These are phyloP conservation scores for Scenedesmus sp. DNA, from an alignment of 163 green algal species.

Conservation along the genomic window DNA sequence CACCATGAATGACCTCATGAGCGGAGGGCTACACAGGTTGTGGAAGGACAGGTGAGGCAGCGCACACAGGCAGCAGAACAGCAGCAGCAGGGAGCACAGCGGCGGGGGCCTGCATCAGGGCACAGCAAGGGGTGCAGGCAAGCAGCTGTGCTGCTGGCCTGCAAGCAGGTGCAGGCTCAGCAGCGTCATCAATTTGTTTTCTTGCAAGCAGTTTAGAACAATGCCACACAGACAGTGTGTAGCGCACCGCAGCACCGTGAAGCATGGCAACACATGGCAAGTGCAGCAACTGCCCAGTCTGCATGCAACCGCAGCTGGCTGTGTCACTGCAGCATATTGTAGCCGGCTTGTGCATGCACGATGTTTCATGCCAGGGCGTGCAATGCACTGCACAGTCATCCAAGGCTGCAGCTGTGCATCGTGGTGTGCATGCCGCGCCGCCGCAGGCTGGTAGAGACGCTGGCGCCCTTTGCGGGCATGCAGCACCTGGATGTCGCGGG, in stretches of 20 bases:
- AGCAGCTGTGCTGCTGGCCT: neutral
- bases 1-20: constrained; percentile 99
- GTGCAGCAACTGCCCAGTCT: too few species aligned
- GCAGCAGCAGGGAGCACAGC: neutral
- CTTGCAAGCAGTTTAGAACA: neutral
- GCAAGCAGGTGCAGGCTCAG: neutral
- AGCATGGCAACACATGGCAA: too few species aligned
- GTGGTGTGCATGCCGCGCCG: neutral
- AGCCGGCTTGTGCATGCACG: too few species aligned
- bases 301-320: too few species aligned
- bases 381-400: neutral
- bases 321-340: too few species aligned
- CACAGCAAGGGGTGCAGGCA: neutral
- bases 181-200: neutral
- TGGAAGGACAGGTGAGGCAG: constrained; percentile 78
- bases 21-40: constrained; percentile 91
- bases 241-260: too few species aligned
- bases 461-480: constrained; percentile 90
- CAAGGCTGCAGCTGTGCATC: too few species aligned
- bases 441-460: constrained; percentile 83
- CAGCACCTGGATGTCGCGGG: constrained; percentile 98
- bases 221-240: neutral
- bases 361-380: neutral
- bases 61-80: neutral
- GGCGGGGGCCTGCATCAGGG: neutral